phyloP scores from a whole-genome alignment of 176 grass and related monocot species.

The Aegilops tauschii region DNA sequence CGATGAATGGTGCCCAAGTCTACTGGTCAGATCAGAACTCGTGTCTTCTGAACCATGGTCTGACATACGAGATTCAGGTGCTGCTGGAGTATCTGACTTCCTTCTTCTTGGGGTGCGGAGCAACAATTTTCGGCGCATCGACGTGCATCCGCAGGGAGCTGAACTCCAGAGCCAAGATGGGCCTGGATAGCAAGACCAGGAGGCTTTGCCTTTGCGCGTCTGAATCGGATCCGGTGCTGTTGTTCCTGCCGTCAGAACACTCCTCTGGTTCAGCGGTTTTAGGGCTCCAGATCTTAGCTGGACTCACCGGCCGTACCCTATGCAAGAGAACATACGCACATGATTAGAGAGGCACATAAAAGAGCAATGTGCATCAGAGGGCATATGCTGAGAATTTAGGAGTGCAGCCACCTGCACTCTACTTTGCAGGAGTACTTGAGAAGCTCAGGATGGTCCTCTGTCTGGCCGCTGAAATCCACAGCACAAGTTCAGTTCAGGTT shows the following conservation, averaged over 20 bases:
- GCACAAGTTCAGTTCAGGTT: slow-evolving; percentile 19
- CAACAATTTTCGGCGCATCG: slow-evolving; percentile 50
- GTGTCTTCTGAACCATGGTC: neutral
- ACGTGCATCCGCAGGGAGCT: slow-evolving; percentile 75
- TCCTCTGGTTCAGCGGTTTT: slow-evolving; percentile 19
- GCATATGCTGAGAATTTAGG: neutral
- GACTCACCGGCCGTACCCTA: slow-evolving; percentile 65
- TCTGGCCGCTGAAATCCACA: slow-evolving; percentile 81
- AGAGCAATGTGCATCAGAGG: neutral
- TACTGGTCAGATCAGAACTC: slow-evolving; percentile 13
- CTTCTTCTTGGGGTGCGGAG: slow-evolving; percentile 45
- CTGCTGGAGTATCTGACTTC: slow-evolving; percentile 45
- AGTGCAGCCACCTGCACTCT: slow-evolving; percentile 68
- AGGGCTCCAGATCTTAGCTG: slow-evolving; percentile 63
- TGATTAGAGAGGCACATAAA: neutral
- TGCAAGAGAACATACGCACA: neutral
- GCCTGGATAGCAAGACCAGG: slow-evolving; percentile 70
- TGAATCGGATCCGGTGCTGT: neutral
- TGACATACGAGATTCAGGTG: slow-evolving; percentile 25
- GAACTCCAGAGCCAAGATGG: slow-evolving; percentile 84
- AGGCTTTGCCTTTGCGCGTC: slow-evolving; percentile 49
- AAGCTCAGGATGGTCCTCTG: slow-evolving; percentile 68
- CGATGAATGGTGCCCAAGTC: neutral
- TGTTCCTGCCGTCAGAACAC: slow-evolving; percentile 17
- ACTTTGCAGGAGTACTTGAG: slow-evolving; percentile 89